Base-by-base conservation (phyloP, 805 yeast species). In the Yamadazyma sp. region DNA sequence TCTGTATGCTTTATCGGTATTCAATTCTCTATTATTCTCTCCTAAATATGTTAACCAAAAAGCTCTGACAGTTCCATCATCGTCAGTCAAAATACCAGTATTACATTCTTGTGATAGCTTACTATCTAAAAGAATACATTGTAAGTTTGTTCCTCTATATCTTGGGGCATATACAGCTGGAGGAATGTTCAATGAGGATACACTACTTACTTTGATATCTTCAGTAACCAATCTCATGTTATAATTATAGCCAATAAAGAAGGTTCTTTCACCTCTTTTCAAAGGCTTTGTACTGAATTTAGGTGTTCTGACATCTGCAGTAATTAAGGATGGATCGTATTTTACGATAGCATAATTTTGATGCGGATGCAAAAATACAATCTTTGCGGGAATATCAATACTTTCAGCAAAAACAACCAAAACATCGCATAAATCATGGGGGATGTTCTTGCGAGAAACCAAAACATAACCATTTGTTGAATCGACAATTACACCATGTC, bases 41-140 rank as follows among this genome's bases (percentile, higher is more conserved):
- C 95, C 96, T 34, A 87, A 68, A 55, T 76, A 87, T 1, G 91
- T 74, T 43, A 88, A 58, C 96, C 96, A 89, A 37, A 89, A 62
- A 0, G 93, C 95, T 42, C 91, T 74, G 9, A 89, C 75, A 0
- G 80, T 74, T 9, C 96, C 97, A 50, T 82, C 84, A 27, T 70
- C 58, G 53, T 85, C 88, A 4, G 84, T 81, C 27, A 89, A 58
- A 3, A 87, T 73, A 47, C 96, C 97, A 3, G 93, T 75, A 18
- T 75, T 76, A 59, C 95, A 86, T 43, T 83, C 86, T 28, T 76
- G 76, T 31, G 86, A 76, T 32, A 82, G 58, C 37, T 76, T 78
- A 25, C 86, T 80, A 50, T 89, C 95, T 27, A 86, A 72, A 9
- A 84, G 67, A 16, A 86, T 66, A 19, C 87, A 80, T 50, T 86